Evolutionary conservation across 805 yeast genomes (phyloP).

Genomic region (Kuraishia borneana): DNA sequence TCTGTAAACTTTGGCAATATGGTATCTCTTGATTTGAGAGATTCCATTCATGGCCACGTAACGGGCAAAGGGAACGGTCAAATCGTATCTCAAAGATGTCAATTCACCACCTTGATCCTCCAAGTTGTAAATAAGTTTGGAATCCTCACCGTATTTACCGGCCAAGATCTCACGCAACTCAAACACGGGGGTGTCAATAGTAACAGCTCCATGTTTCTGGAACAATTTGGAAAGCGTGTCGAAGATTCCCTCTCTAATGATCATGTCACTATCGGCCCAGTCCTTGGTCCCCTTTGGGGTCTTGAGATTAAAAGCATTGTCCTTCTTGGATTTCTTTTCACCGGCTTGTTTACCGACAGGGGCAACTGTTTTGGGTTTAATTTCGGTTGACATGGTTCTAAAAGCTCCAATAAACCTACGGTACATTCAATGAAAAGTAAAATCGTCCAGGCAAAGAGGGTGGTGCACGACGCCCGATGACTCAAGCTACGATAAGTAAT

Average conservation of each 20-base stretch:
- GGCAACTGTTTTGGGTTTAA: not conserved
- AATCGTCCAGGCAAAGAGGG: too few relatives aligned
- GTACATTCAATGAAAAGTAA: not conserved
- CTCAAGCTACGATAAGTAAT: not conserved
- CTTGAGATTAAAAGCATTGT: conserved; percentile 57
- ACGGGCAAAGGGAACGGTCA: conserved; percentile 97
- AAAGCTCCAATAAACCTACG: conserved; percentile 1
- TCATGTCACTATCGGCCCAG: conserved; percentile 98
- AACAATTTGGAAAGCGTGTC: conserved; percentile 60
- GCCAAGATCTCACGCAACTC: conserved; percentile 91
- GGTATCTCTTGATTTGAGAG: conserved; percentile 84
- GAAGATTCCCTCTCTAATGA: conserved; percentile 82
- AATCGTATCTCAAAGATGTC: conserved; percentile 88
- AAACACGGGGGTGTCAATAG: conserved; percentile 97
- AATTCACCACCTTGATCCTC: conserved; percentile 99
- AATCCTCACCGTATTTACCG: conserved; percentile 98
- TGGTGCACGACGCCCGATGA: not conserved
- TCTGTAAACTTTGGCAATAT: conserved; percentile 96
- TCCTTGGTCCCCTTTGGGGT: conserved; percentile 97
- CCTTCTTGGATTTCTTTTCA: conserved; percentile 11
- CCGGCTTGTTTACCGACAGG: not conserved
- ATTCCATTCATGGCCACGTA: conserved; percentile 93
- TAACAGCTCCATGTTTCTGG: conserved; percentile 95
- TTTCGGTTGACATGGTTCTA: conserved; percentile 1
- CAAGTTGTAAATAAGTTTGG: conserved; percentile 88